Conservation (phyloP, 495 filamentous ascomycete species). For the Echria macrotheca region DNA sequence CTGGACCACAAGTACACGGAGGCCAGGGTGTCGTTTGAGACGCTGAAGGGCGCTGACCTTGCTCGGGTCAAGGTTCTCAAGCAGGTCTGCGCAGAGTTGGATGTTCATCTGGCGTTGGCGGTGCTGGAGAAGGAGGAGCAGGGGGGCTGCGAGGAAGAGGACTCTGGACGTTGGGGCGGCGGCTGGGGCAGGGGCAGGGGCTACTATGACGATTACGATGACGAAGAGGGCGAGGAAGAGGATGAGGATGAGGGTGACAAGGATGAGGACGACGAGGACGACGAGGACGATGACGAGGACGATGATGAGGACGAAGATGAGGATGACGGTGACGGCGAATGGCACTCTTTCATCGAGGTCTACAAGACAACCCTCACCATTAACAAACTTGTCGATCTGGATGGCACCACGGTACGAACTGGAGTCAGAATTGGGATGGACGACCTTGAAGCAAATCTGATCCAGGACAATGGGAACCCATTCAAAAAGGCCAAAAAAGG, state of each 20-base stretch:
- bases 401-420: slow-evolving; percentile 18
- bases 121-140: slow-evolving; percentile 29
- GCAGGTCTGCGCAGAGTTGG: slow-evolving; percentile 27
- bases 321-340: slow-evolving; percentile 12
- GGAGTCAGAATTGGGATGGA: slow-evolving; percentile 13
- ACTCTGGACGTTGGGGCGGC: not conserved
- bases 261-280: slow-evolving; percentile 12
- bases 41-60: slow-evolving; percentile 40
- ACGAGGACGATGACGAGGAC: slow-evolving; percentile 7
- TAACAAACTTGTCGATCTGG: slow-evolving; percentile 24
- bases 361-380: slow-evolving; percentile 13
- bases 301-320: slow-evolving; percentile 8
- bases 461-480: slow-evolving; percentile 19
- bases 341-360: slow-evolving; percentile 21
- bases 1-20: slow-evolving; percentile 46
- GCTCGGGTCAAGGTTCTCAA: slow-evolving; percentile 22
- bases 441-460: slow-evolving; percentile 26
- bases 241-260: slow-evolving; percentile 9
- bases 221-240: not conserved
- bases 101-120: slow-evolving; percentile 33
- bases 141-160: slow-evolving; percentile 8
- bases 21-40: slow-evolving; percentile 30
- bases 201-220: not conserved
- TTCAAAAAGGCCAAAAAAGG: slow-evolving; percentile 31
- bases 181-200: not conserved